phyloP scores from a whole-genome alignment of 1,284 basidiomycete species.

The Ustilago xerochloae region DNA sequence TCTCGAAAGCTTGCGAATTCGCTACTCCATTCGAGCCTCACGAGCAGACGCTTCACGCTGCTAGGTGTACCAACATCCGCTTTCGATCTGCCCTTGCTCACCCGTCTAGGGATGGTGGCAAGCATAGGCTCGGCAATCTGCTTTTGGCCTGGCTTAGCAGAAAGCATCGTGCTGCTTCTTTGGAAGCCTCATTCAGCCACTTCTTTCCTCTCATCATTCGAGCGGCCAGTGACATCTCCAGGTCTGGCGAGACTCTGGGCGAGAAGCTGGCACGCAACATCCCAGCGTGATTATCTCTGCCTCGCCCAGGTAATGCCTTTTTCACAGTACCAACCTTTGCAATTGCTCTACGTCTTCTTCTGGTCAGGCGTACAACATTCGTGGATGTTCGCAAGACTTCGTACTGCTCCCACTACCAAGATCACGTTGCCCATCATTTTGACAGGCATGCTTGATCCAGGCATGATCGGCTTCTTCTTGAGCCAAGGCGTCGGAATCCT shows the following conservation, averaged over 20 bases:
- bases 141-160: conserved; percentile 9
- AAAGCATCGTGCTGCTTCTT: conserved; percentile 14
- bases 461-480: conserved; percentile 41
- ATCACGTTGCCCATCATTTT: neutral
- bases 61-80: conserved; percentile 10
- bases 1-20: conserved; percentile 5
- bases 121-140: conserved; percentile 20
- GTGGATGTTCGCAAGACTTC: conserved; percentile 29
- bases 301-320: conserved; percentile 23
- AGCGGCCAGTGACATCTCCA: conserved; percentile 24
- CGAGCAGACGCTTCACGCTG: conserved; percentile 2
- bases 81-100: conserved; percentile 23
- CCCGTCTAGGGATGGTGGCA: conserved; percentile 2
- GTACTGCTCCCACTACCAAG: neutral
- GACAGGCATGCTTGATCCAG: conserved; percentile 20
- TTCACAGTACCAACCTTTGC: conserved; percentile 1
- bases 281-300: conserved; percentile 39
- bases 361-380: conserved; percentile 49
- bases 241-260: conserved; percentile 32
- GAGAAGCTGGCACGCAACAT: conserved; percentile 39
- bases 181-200: conserved; percentile 21
- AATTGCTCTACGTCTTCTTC: conserved; percentile 38
- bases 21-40: conserved; percentile 6
- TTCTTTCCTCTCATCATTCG: conserved; percentile 27
- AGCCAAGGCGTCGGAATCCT: conserved; percentile 30